Evolutionary conservation across 139 green algal genomes (phyloP).

Genomic region (Ettlia oleoabundans): DNA sequence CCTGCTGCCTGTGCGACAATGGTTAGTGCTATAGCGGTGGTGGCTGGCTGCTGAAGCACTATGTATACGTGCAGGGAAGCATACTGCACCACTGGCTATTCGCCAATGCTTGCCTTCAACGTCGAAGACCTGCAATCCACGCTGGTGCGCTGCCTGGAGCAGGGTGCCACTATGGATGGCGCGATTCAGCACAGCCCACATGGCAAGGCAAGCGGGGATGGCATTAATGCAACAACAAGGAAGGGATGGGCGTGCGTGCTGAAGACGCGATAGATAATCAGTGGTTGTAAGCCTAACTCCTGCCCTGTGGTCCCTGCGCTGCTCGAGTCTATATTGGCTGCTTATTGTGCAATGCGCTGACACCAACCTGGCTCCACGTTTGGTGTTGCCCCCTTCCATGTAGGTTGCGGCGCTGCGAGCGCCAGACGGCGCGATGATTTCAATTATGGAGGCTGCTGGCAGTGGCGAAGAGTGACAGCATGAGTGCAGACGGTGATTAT

Average conservation of each 20-base stretch:
- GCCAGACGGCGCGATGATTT: slow-evolving; percentile 77
- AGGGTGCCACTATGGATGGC: slow-evolving; percentile 76
- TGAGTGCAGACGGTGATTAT: too few relatives aligned
- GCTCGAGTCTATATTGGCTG: too few relatives aligned
- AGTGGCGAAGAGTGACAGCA: not conserved
- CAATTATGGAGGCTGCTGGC: slow-evolving; percentile 50
- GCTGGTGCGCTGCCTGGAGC: slow-evolving; percentile 59
- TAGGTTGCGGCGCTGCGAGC: slow-evolving; percentile 66
- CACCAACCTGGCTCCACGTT: too few relatives aligned
- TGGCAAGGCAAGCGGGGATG: slow-evolving; percentile 55
- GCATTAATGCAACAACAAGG: not conserved
- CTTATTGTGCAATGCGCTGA: too few relatives aligned
- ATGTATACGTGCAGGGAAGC: slow-evolving; percentile 56
- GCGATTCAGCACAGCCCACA: slow-evolving; percentile 67
- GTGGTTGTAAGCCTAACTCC: too few relatives aligned
- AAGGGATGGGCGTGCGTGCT: too few relatives aligned
- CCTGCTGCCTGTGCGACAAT: too few relatives aligned
- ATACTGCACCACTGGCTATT: slow-evolving; percentile 66
- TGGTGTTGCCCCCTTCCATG: not conserved
- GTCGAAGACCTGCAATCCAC: slow-evolving; percentile 76
- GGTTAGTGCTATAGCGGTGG: too few relatives aligned
- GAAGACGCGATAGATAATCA: too few relatives aligned
- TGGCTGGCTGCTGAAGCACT: too few relatives aligned
- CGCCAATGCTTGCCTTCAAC: slow-evolving; percentile 63
- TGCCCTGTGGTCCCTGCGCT: too few relatives aligned